Evolutionary conservation across 148 eudicot genomes (phyloP).

Genomic region (Linanthus parryae): DNA sequence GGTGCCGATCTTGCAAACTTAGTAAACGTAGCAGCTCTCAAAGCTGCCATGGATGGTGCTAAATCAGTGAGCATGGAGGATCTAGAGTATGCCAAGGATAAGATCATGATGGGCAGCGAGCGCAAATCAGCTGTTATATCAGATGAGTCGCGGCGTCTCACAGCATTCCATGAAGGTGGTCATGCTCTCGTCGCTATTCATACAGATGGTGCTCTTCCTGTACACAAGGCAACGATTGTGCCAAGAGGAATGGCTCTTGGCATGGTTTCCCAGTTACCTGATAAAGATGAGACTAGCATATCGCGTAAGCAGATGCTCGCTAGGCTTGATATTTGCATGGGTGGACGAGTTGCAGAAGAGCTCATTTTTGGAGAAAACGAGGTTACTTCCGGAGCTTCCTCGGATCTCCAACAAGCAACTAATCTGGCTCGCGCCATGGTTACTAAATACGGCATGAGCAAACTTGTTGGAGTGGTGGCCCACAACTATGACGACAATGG

Average conservation of each 20-base stretch:
- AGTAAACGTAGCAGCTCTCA: slow-evolving; percentile 82
- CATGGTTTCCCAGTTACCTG: slow-evolving; percentile 91
- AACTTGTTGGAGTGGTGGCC: slow-evolving; percentile 74
- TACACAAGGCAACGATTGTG: slow-evolving; percentile 95
- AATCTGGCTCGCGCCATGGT: slow-evolving; percentile 82
- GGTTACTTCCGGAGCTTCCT: slow-evolving; percentile 92
- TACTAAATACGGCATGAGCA: slow-evolving; percentile 93
- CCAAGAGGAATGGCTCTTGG: slow-evolving; percentile 90
- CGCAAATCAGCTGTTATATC: slow-evolving; percentile 96
- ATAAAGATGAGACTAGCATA: slow-evolving; percentile 67
- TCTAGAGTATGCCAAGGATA: slow-evolving; percentile 84
- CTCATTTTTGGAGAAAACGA: slow-evolving; percentile 87
- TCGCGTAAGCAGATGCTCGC: slow-evolving; percentile 95
- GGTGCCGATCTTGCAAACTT: slow-evolving; percentile 96
- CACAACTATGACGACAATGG: slow-evolving; percentile 91
- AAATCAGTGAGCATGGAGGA: slow-evolving; percentile 79
- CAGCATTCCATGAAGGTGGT: slow-evolving; percentile 94
- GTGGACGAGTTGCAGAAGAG: slow-evolving; percentile 96
- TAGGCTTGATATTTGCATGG: slow-evolving; percentile 89
- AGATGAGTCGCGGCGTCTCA: slow-evolving; percentile 59
- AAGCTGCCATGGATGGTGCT: slow-evolving; percentile 96
- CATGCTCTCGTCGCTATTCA: slow-evolving; percentile 91
- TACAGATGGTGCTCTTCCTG: slow-evolving; percentile 87
- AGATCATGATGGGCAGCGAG: slow-evolving; percentile 94
- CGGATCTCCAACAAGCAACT: slow-evolving; percentile 84